Evolutionary conservation across 2,329 filamentous ascomycete species (phyloP), one percentile per base, ranked within the genome.

Genomic region (Xylaria polymorpha): DNA sequence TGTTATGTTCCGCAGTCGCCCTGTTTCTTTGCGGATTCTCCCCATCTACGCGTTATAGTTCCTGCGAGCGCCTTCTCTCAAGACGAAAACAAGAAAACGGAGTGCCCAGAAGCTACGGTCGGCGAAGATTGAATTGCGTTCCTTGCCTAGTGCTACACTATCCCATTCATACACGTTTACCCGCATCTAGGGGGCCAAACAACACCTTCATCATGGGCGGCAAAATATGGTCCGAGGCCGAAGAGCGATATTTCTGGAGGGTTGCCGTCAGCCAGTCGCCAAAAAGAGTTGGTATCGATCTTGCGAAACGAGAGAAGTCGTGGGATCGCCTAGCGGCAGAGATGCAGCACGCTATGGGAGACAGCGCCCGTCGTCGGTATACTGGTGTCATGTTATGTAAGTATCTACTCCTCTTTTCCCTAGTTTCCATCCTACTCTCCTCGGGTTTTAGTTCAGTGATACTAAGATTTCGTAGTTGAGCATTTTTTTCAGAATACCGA

Each of bases 171-270:
- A 22, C 20, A 25, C 15, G 9, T 9, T 35, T 41, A 57, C 18
- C n/a, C 18, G 3, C 20, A 25, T 39, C 10, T 20, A 12, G 10
- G 20, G n/a, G 7, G 20, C 2, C 37, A 43, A 56, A 35, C 22
- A 29, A 4, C 1, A 8, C 22, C 32, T 25, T 18, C 48, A 66
- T 22, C 56, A 80, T 88, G 85, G 85, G 83, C 5, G 85, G 85
- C 29, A 86, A 83, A 69, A 77, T 82, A 5, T 88, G 86, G 86
- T 82, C 83, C 0, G 66, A 66, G 0, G 75, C 80, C 0, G 86
- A 88, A 69, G 86, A 88, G 75, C 64, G 73, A 1, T 76, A 82
- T 70, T 87, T 87, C 73, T 88, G 86, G 86, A 76, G 76, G 9
- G 70, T 72, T 2, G 74, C 81, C 32, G 73, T 85, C 1, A 78